Base-by-base conservation (phyloP, 495 filamentous ascomycete species). In the Hyaloscypha bicolor region DNA sequence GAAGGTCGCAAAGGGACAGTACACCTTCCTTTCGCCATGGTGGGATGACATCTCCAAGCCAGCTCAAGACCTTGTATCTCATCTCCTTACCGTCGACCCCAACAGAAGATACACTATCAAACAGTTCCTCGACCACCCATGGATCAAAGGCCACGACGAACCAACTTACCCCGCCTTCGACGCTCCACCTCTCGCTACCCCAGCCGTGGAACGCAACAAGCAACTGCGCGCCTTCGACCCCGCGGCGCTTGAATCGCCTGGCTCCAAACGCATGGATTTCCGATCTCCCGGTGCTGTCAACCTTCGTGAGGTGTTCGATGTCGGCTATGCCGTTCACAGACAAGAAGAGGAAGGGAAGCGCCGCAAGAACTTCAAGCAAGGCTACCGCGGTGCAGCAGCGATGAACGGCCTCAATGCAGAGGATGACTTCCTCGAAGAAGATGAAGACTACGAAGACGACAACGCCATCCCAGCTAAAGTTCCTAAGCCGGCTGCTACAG, bases 31-130 rank as follows among this genome's bases (percentile, higher is more conserved):
- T 8, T 97, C 94, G 12, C 95, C 95, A 1, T 99, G 95, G 95
- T 99, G 95, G 95, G 95, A 99, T 72, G 93, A 97, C 68, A 98
- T 98, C 66, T 97, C 94, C 69, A 94, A 97, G 78, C 88, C 92
- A 0, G 95, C 95, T 1, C 92, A 98, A 75, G 96, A 99, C 73
- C 79, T 99, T 6, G 93, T 99, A 58, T 92, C 92, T 0, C 95
- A 98, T 76, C 87, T 99, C 4, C 83, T 97, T 53, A 94, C 92
- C 22, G 94, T 97, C 62, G 93, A 97, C 74, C 94, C 94, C 4
- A 91, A 94, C 56, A 92, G 94, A 78, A 89, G 94, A 1, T 97
- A 91, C 78, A 91, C 88, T 1, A 97, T 97, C 76, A 85, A 83
- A 67, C 86, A 97, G 70, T 97, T 97, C 80, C 82, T 97, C 62